Base-by-base conservation (phyloP, 2,329 filamentous ascomycete species). In the Zymoseptoria tritici region DNA sequence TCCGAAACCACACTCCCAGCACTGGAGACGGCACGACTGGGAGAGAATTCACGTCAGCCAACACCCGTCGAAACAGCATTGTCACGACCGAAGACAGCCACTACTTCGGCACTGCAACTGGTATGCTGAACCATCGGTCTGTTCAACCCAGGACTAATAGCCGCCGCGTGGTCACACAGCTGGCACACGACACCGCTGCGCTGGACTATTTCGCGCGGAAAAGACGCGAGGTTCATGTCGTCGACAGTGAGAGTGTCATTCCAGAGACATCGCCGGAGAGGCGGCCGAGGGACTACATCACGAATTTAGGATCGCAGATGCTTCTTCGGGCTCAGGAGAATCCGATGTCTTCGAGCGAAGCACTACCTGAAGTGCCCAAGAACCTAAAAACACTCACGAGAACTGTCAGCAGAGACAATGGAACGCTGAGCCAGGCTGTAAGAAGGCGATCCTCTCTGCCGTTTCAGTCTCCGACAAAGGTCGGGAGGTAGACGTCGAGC, bases 31-130 rank as follows among this genome's bases (percentile, higher is more conserved):
- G 52, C 19, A 66, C 49, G 56, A 49, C 59, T 61, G 2, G 62
- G 65, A 50, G 57, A 63, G 36, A 46, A 4, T 46, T 46, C 21
- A 70, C 69, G 4, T 62, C 60, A 7, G 60, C 62, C 19, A 71
- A 71, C 57, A 71, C 68, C 3, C 62, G 67, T 21, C 65, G 68
- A 24, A 71, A 72, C 59, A 70, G 67, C 60, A 59, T 29, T 11
- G 50, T 60, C 22, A 49, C 54, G 1, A 49, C 54, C 8, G 59
- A 64, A 31, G 61, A 64, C 13, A 64, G 61, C 22, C 55, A 62
- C 51, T 70, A 71, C 62, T 71, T 71, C 63, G 52, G 57, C 20
- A 52, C 55, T 9, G 68, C 67, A 7, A 24, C 60, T 9, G 22
- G 62, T 9, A 53, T 56, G 52, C 62, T 68, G 24, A 55, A 58